These are phyloP conservation scores for Phytophthora pluvialis DNA, from an alignment of 352 stramenopile species.

Conservation along the genomic window DNA sequence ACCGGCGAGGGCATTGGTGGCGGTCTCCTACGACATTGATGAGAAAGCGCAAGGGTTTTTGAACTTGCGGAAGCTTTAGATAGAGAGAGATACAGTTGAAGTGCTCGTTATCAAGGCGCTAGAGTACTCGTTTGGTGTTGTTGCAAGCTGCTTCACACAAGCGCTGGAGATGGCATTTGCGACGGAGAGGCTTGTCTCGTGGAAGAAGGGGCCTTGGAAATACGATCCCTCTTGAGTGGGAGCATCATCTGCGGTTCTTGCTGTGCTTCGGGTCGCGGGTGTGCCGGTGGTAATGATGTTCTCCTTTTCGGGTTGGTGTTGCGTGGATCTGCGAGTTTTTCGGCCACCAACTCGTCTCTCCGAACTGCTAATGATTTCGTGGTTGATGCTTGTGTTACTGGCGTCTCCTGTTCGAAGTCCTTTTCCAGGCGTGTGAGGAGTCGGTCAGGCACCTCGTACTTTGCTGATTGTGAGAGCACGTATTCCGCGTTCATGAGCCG, in stretches of 20 bases:
- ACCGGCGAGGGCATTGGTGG: conserved; percentile 49
- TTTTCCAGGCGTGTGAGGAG: conserved; percentile 38
- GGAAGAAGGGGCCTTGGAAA: conserved; percentile 27
- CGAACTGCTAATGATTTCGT: conserved; percentile 12
- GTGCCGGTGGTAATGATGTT: conserved; percentile 12
- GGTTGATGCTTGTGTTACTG: conserved; percentile 2
- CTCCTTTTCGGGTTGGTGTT: conserved; percentile 22
- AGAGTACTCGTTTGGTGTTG: neutral
- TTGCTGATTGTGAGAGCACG: conserved; percentile 30
- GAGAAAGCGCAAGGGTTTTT: conserved; percentile 76
- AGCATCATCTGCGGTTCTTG: conserved; percentile 1
- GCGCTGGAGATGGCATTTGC: conserved; percentile 6
- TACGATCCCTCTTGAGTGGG: conserved; percentile 4
- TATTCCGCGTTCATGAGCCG: conserved; percentile 30
- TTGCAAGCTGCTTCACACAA: conserved; percentile 2
- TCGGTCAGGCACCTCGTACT: conserved; percentile 52
- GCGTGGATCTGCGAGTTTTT: conserved; percentile 7
- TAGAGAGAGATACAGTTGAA: conserved; percentile 7
- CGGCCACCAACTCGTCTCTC: neutral
- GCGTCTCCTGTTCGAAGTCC: conserved; percentile 36
- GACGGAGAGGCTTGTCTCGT: conserved; percentile 31
- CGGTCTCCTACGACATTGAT: conserved; percentile 70
- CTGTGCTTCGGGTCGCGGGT: conserved; percentile 5
- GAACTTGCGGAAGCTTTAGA: conserved; percentile 74
- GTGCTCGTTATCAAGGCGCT: conserved; percentile 9